A percentile compares a stretch with the other conserved stretches of the same genome.
phyloP scores from a whole-genome alignment of 306 rosid species.

The Pachyrhizus erosus region DNA sequence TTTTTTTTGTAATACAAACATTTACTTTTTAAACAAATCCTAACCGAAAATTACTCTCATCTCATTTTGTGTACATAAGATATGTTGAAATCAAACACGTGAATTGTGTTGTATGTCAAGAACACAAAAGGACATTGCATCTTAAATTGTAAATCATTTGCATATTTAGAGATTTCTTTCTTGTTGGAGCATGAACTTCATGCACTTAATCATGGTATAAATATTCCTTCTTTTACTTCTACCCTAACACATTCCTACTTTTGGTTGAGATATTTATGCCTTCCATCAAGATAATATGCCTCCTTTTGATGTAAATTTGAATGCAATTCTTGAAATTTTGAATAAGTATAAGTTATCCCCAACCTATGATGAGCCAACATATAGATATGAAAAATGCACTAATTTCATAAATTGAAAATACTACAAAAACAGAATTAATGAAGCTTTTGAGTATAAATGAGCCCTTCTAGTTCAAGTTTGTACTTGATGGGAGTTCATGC shows the following conservation, averaged over 20 bases:
- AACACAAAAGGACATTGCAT: too few relatives aligned
- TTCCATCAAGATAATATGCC: background rate
- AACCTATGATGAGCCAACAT: conserved; percentile 1
- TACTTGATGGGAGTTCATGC: conserved; percentile 36
- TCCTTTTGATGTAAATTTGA: conserved; percentile 5
- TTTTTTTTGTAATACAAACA: too few relatives aligned
- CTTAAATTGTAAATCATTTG: too few relatives aligned
- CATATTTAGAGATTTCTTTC: background rate
- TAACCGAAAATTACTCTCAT: too few relatives aligned
- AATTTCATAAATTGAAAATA: conserved; percentile 51
- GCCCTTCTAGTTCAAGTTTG: conserved; percentile 63
- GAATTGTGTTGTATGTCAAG: too few relatives aligned
- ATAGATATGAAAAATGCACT: conserved; percentile 47
- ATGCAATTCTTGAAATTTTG: background rate
- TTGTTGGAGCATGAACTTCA: background rate
- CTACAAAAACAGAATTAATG: conserved; percentile 60
- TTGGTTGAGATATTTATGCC: background rate
- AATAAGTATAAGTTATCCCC: background rate
- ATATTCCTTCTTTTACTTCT: too few relatives aligned
- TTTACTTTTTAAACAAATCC: too few relatives aligned
- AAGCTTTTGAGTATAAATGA: conserved; percentile 50
- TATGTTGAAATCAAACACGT: too few relatives aligned
- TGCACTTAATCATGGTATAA: background rate
- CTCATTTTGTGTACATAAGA: too few relatives aligned
- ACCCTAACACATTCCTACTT: background rate